Evolutionary conservation across 331 rosid genomes (phyloP), one percentile per base, ranked within the genome.

Genomic region (Malus hybrid): DNA sequence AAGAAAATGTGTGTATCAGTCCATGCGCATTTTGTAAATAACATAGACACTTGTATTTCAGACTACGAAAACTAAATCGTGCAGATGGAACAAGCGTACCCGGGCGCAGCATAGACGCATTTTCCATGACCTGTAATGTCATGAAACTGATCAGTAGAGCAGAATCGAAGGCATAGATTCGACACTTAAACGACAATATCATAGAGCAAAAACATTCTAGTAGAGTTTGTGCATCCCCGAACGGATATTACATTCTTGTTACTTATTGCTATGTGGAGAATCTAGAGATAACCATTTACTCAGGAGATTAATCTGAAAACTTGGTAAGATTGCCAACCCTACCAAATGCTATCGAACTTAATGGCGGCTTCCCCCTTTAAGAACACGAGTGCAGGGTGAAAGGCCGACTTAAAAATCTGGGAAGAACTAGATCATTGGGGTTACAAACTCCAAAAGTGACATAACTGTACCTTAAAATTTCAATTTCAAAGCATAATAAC

Each of bases 41-140:
- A 60, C 30, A 36, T 36, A 6, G 44, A 24, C 46, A 39, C 33
- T 32, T 44, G 52, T 18, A 1, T 16, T 68, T 18, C 36, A 16
- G 22, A 62, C 5, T 29, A 52, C 6, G 34, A 8, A 36, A 81
- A 73, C 16, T 33, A 39, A 65, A 76, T 19, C 2, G 28, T 66
- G 36, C 58, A 0, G 15, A 70, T 28, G 7, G 4, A 58, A 20
- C 32, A 65, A 66, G 82, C 87, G 53, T 89, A 93, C 98, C 95
- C 91, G 36, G 97, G 72, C 39, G 89, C 71, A 14, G 81, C 32
- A 74, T 77, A 94, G 73, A 5, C 32, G 73, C 98, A 94, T 75
- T 91, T 87, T 73, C 85, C 98, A 64, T 94, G 84, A 80, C 97
- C 99, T 94, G 90, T 24, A 81, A 70, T 71, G 50, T 36, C 55